Evolutionary conservation across 495 filamentous ascomycete species (phyloP), one percentile per base, ranked within the genome.

Genomic region (Talaromyces borbonicus): DNA sequence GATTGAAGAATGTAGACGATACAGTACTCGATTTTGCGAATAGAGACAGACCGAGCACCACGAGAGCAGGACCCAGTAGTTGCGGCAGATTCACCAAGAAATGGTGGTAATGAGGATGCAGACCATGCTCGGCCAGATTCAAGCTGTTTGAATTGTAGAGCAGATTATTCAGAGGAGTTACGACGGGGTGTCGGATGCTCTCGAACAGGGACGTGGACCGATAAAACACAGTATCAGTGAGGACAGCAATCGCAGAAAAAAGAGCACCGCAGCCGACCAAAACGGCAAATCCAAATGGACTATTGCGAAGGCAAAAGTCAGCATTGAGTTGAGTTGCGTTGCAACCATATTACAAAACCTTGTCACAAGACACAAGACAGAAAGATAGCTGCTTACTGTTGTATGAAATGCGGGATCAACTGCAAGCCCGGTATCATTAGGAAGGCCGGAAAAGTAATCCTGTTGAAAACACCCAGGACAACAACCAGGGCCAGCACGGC

Each of bases 401-500:
- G 79, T 62, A 74, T 58, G 58, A 94, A 90, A 73, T 93, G 84
- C 25, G 87, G 87, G 52, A 95, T 61, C 41, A 96, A 73, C 55
- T 81, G 79, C 52, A 94, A 67, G 8, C 79, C 81, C 15, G 93
- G 89, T 47, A 95, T 68, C 20, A 94, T 51, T 41, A 96, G 61
- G 50, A 90, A 98, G 11, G 90, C 90, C 43, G 90, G 92, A 57
- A 96, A 97, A 4, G 92, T 98, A 58, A 97, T 93, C 30, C 92
- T 78, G 61, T 95, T 98, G 66, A 97, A 98, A 47, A 86, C 69
- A 30, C 92, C 90, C 37, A 88, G 83, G 27, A 94, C 82, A 19
- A 80, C 72, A 29, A 95, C 73, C 40, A 92, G 78, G 16, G 85
- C 86, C 8, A 98, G 74, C 9, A 89, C 71, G 9, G 75, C 73